These are phyloP conservation scores for Candida lessepsii DNA, from an alignment of 805 yeast genomes.

Conservation along the genomic window DNA sequence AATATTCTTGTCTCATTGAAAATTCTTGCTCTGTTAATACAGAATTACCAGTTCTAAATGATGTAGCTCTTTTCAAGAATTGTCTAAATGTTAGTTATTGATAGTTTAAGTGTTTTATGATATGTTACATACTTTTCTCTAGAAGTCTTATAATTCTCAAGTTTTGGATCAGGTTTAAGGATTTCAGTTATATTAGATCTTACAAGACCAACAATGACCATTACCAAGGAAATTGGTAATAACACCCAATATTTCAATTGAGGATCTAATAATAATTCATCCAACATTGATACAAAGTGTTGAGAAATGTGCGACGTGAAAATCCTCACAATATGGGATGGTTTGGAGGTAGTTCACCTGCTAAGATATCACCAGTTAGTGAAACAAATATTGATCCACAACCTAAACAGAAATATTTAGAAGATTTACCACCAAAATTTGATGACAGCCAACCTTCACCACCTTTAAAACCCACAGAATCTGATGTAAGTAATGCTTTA, in stretches of 20 bases:
- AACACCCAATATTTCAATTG: constrained; percentile 85
- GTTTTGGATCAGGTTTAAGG: constrained; percentile 57
- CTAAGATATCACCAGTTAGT: constrained; percentile 36
- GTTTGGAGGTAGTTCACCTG: constrained; percentile 36
- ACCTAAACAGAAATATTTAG: constrained; percentile 35
- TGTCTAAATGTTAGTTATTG: constrained; percentile 32
- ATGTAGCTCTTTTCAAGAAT: constrained; percentile 56
- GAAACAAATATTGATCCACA: constrained; percentile 20
- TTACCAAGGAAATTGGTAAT: constrained; percentile 82
- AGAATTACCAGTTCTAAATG: constrained; percentile 53
- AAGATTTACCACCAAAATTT: constrained; percentile 54
- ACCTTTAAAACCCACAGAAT: constrained; percentile 6
- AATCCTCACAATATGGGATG: constrained; percentile 36
- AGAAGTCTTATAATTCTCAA: constrained; percentile 48
- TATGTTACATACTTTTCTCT: constrained; percentile 22
- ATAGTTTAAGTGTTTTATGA: neutral
- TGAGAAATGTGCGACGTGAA: neutral
- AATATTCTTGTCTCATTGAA: constrained; percentile 47
- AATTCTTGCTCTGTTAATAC: constrained; percentile 55
- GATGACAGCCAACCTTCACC: constrained; percentile 30
- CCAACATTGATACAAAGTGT: constrained; percentile 6
- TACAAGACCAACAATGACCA: constrained; percentile 82
- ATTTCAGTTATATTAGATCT: constrained; percentile 66
- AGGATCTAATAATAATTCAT: constrained; percentile 64
- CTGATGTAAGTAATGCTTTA: constrained; percentile 34